Evolutionary conservation across 139 green algal genomes (phyloP), one percentile per base, ranked within the genome.

Genomic region (Dunaliella sp.): DNA sequence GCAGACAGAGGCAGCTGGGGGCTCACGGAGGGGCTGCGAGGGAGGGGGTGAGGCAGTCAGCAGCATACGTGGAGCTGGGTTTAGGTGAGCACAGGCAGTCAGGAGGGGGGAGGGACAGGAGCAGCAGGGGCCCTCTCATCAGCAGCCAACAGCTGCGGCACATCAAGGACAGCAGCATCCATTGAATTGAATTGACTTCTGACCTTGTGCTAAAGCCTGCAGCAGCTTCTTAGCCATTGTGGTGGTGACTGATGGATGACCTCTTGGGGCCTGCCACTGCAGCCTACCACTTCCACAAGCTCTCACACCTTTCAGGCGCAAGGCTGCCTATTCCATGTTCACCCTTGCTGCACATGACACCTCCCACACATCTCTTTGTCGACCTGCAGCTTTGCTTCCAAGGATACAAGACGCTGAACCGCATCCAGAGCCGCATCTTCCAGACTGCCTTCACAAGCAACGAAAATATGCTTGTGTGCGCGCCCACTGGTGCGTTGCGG

Each of bases 401-500:
- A 22, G 83, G 83, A n/a, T 99, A 98, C 91, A 95, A 97, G 86
- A 89, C 93, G 0, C 93, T 99, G 34, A 99, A 99, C 89, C 94
- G 96, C 91, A 98, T 98, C 88, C 96, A 98, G 90, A 94, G 87
- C 75, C 89, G 89, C 73, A 99, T 99, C 86, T 98, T 93, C 87
- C 85, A 86, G 0, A 93, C 93, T 31, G 96, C 93, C 30, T 98
- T 95, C 87, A 59, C 88, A 85, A 91, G 86, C 85, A 99, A 98
- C 86, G 92, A 98, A 87, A 99, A 99, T 89, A 80, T 98, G 37
- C 91, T 99, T 36, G 96, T 95, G 86, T 97, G 95, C 85, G 95
- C 95, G 1, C 95, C 95, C 78, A 97, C 95, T 2, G 95, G 93
- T 88, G 59, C 12, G 77, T 65, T 81, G 58, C 58, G 21, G n/a